These are phyloP conservation scores for Scheffersomyces stipitis DNA, from an alignment of 805 yeast genomes.

Conservation along the genomic window DNA sequence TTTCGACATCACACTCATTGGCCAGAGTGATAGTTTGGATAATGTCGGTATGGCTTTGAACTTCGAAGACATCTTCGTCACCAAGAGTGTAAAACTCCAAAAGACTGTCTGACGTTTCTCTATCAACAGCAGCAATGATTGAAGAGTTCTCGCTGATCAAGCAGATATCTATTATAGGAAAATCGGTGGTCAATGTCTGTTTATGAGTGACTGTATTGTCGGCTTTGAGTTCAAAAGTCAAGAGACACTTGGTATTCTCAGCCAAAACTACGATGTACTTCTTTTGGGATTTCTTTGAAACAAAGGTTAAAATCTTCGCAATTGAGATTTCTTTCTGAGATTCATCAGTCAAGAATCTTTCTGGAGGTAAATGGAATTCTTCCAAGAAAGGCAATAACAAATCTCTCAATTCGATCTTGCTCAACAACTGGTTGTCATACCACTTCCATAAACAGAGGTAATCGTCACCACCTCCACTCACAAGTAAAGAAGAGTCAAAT, in stretches of 20 bases:
- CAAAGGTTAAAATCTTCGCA: slow-evolving; percentile 39
- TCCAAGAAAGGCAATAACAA: slow-evolving; percentile 42
- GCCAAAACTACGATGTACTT: slow-evolving; percentile 44
- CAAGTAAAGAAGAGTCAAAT: slow-evolving; percentile 50
- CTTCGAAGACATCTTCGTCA: slow-evolving; percentile 16
- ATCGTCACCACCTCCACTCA: slow-evolving; percentile 93
- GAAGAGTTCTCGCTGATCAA: slow-evolving; percentile 12
- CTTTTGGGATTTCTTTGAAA: slow-evolving; percentile 9
- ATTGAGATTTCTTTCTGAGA: slow-evolving; percentile 57
- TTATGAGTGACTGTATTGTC: slow-evolving; percentile 25
- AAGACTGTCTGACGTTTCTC: slow-evolving; percentile 26
- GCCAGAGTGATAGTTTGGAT: slow-evolving; percentile 20
- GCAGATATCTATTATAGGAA: slow-evolving; percentile 30
- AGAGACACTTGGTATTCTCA: slow-evolving; percentile 51
- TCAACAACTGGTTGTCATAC: slow-evolving; percentile 48
- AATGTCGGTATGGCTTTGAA: slow-evolving; percentile 15
- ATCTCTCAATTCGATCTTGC: slow-evolving; percentile 49
- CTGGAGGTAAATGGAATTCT: slow-evolving; percentile 63
- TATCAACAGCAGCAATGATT: slow-evolving; percentile 31
- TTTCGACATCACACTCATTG: slow-evolving; percentile 32
- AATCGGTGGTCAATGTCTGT: slow-evolving; percentile 26
- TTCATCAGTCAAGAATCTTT: slow-evolving; percentile 53
- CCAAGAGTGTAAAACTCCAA: slow-evolving; percentile 19
- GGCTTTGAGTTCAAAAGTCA: slow-evolving; percentile 33
- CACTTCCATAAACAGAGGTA: slow-evolving; percentile 78